phyloP scores from a whole-genome alignment of 176 grass and related monocot species.

The Cocos nucifera region DNA sequence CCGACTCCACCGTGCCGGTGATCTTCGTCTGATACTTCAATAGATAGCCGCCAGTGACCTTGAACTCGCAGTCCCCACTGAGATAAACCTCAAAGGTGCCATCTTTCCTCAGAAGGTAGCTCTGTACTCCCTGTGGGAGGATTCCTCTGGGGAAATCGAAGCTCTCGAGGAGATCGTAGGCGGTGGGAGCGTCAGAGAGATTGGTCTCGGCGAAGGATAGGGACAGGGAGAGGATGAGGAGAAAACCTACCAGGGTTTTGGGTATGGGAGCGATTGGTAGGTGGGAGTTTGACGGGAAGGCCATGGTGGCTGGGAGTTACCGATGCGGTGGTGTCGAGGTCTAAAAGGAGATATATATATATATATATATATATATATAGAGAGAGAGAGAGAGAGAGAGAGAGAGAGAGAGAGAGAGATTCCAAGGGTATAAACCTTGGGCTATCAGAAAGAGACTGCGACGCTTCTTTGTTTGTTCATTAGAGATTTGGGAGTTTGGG shows the following conservation, averaged over 20 bases:
- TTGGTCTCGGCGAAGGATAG: neutral
- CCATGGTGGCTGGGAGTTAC: no score
- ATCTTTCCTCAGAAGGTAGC: conserved; percentile 57
- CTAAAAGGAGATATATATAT: no score
- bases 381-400: no score
- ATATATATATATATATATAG: no score
- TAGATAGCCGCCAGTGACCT: conserved; percentile 30
- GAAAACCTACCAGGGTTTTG: neutral
- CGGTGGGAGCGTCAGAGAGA: conserved; percentile 24
- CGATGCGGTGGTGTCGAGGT: no score
- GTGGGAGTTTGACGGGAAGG: no score
- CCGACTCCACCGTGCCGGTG: conserved; percentile 24
- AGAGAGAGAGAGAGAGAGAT: no score
- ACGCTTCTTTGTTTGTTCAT: no score
- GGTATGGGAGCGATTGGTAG: no score
- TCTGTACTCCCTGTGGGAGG: conserved; percentile 47
- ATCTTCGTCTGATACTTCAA: conserved; percentile 30
- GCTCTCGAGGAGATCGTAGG: conserved; percentile 47
- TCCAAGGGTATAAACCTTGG: no score
- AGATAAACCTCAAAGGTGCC: conserved; percentile 46
- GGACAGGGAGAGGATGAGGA: neutral
- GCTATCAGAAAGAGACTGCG: no score
- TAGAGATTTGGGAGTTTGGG: no score
- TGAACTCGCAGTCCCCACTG: conserved; percentile 32
- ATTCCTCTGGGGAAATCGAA: conserved; percentile 56